phyloP scores from a whole-genome alignment of 2,329 filamentous ascomycete species.

The Aureobasidium mangrovei region DNA sequence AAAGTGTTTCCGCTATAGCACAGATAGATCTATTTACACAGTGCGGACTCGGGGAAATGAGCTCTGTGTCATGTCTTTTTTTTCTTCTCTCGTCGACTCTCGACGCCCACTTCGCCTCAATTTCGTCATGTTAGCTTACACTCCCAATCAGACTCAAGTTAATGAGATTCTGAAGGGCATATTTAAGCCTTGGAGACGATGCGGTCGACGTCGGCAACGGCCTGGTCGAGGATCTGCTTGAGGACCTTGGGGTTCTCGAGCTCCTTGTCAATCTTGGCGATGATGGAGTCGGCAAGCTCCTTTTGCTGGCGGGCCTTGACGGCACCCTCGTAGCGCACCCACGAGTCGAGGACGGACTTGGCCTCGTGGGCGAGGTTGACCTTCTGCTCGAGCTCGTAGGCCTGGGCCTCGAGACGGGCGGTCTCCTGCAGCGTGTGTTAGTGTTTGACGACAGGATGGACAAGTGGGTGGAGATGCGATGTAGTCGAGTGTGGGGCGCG shows the following conservation, averaged over 20 bases:
- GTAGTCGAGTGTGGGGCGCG: not conserved
- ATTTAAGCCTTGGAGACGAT: conserved; percentile 14
- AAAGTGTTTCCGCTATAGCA: conserved; percentile 13
- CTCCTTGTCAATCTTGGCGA: conserved; percentile 98
- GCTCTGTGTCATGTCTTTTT: conserved; percentile 1
- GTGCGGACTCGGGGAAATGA: not conserved
- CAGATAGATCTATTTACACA: conserved; percentile 16
- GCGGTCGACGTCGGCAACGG: conserved; percentile 84
- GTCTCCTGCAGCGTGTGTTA: conserved; percentile 62
- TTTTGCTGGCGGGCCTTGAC: conserved; percentile 98
- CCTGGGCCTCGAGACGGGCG: conserved; percentile 88
- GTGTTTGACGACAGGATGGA: not conserved
- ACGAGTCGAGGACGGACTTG: conserved; percentile 92
- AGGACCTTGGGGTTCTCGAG: conserved; percentile 95
- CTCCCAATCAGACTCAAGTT: not conserved
- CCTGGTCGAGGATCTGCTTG: conserved; percentile 97
- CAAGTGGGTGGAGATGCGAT: not conserved
- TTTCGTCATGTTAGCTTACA: not conserved
- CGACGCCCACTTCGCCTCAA: not conserved
- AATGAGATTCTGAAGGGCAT: not conserved
- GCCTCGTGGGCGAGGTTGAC: conserved; percentile 87
- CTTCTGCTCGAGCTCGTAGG: conserved; percentile 94
- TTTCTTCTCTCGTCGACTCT: not conserved
- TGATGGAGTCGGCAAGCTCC: conserved; percentile 86
- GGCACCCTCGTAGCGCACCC: conserved; percentile 97